Base-by-base conservation (phyloP, 1,139 yeast species). In the Taphrina pruni region DNA sequence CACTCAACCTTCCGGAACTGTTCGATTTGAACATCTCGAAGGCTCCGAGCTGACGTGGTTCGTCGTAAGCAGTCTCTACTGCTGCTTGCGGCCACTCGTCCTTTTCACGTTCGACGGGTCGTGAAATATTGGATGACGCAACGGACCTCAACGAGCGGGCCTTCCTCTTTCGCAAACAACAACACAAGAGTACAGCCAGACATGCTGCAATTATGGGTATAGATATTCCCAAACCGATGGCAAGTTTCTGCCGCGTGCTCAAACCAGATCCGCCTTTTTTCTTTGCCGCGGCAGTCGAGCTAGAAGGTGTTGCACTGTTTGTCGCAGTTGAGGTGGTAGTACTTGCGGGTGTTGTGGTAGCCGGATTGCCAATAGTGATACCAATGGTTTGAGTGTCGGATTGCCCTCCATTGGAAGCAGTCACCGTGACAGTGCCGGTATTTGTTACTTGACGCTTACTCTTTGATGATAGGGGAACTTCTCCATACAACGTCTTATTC, bases 401-500 rank as follows among this genome's bases (percentile, higher is more conserved):
- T 20, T 71, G 66, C 35, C 70, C 57, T 46, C 64, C 64, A 35
- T 43, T 6, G 6, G 75, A 71, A 21, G 73, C 62, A 6, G 36
- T 71, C 9, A 73, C 64, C 14, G 70, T 55, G 32, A 72, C 74
- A 32, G 69, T 20, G 74, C 71, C 65, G 2, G 64, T 35, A n/a
- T 61, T 72, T 11, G 50, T 21, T 8, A 39, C 17, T 32, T 64
- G 67, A 12, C 67, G 43, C 61, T 64, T 54, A 48, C 55, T 14
- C 50, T 72, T 12, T 52, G 65, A n/a, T 43, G 84, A 78, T 6
- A 79, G 74, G 0, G 98, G 97, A 1, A 87, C 88, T 61, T 74
- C 72, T 38, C 98, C 98, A 56, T 80, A 80, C 71, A 93, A 83
- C 1, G 96, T 88, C 75, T 83, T 79, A 76, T 90, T 91, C 17